These are phyloP conservation scores for Thalassiosira mediterranea DNA, from an alignment of 352 stramenopile species.

Conservation along the genomic window DNA sequence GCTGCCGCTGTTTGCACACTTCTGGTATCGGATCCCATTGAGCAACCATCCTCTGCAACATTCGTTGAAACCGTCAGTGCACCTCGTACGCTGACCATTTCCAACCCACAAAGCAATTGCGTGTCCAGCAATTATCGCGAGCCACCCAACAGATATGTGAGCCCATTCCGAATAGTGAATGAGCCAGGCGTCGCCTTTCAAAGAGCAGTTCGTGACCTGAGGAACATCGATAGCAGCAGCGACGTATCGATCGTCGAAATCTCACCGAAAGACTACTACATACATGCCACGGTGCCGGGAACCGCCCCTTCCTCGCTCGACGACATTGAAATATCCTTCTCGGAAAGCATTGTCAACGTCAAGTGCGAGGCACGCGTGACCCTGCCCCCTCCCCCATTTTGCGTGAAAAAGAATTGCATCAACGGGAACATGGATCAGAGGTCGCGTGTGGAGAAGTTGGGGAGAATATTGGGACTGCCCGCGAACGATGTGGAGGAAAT, in stretches of 20 bases:
- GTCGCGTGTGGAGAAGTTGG: constrained; percentile 29
- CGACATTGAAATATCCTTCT: constrained; percentile 45
- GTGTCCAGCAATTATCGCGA: constrained; percentile 38
- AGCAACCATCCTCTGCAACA: neutral
- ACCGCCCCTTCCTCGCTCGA: constrained; percentile 32
- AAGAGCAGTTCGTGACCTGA: constrained; percentile 21
- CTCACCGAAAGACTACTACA: constrained; percentile 20
- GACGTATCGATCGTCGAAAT: constrained; percentile 10
- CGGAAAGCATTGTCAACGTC: constrained; percentile 42
- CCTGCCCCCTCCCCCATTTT: constrained; percentile 44
- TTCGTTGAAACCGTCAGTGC: no score
- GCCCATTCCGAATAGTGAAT: constrained; percentile 31
- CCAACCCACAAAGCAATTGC: constrained; percentile 28
- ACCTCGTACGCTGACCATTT: neutral
- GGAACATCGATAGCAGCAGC: neutral
- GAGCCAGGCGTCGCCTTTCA: constrained; percentile 20
- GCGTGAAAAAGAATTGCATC: constrained; percentile 54
- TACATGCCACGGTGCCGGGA: constrained; percentile 31
- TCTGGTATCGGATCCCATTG: neutral
- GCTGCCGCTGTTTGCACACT: neutral
- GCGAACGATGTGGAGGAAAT: constrained; percentile 31
- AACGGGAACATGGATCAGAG: constrained; percentile 57
- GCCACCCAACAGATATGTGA: constrained; percentile 46
- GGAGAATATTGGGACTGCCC: constrained; percentile 36
- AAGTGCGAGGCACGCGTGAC: constrained; percentile 37